Percentiles rank a stretch among this genome's conserved stretches.
Conservation (phyloP, 208 protist genomes). For the Acanthamoeba royreba region DNA sequence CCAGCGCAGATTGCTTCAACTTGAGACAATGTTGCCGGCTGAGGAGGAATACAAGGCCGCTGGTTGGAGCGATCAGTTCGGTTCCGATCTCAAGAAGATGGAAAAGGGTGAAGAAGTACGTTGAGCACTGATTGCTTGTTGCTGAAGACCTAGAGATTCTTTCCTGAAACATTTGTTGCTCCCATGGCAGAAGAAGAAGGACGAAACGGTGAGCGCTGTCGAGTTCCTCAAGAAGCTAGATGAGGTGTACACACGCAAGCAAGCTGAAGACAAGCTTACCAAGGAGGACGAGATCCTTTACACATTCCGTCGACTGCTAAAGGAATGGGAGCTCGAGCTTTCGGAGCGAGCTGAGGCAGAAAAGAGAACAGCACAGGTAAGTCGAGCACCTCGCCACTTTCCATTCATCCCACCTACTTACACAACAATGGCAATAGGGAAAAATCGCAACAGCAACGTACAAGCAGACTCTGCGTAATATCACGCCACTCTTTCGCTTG, state of each 20-base stretch:
- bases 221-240: neutral
- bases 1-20: neutral
- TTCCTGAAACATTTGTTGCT: neutral
- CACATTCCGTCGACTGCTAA: neutral
- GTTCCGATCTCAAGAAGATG: neutral
- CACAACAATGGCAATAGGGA: neutral
- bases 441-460: neutral
- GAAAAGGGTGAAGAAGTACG: neutral
- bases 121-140: neutral
- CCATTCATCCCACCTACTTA: neutral
- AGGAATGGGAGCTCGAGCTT: neutral
- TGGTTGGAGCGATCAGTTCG: neutral
- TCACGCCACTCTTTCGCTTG: neutral
- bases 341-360: neutral
- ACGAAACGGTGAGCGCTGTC: neutral
- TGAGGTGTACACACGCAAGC: neutral
- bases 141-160: neutral
- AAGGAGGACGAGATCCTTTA: neutral
- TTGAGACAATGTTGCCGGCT: neutral
- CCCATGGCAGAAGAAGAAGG: neutral
- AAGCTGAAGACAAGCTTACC: neutral
- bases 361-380: neutral
- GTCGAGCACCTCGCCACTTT: neutral
- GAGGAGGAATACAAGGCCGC: neutral
- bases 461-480: neutral